Evolutionary conservation across 1,284 basidiomycete genomes (phyloP), one percentile per base, ranked within the genome.

Genomic region (Naganishia cerealis): DNA sequence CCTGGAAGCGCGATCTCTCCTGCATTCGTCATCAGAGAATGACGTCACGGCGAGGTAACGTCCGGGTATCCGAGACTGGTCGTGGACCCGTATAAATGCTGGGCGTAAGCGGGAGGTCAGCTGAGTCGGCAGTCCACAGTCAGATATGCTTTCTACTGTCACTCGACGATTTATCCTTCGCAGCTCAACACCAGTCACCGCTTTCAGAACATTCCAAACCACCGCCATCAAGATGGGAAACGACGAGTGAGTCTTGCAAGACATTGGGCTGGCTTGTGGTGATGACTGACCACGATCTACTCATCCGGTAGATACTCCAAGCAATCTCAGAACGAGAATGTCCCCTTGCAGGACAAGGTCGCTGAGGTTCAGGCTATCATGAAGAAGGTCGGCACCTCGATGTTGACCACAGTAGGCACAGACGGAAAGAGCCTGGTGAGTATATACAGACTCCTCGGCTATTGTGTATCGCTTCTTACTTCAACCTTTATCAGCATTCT

Each of bases 391-490:
- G 67, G 67, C 38, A 71, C 70, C 56, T 66, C 56, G n/a, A 71
- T 67, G 66, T 71, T 71, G 62, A 71, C 70, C 40, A 71, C 70
- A 38, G 63, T 68, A 21, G 67, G 70, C 4, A 71, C 70, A 9
- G 67, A 71, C 26, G 70, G 67, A 26, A 67, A 67, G 57, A 59
- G 66, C 48, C 65, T 70, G 68, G 68, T 69, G 36, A 54, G 68
- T 53, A 9, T 0, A 40, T 42, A 3, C 24, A 6, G 13, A 16
- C 21, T 36, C 5, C 13, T 9, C 16, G 21, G 16, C 18, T 6
- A 5, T 16, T 29, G 24, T 36, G 18, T 29, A 3, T 3, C 21
- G n/a, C 16, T n/a, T n/a, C 57, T 59, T 1, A 42, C 39, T 1
- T 18, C 24, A 5, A 4, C 39, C 15, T 40, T n/a, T 29, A 12